Conservation (phyloP, 2,329 filamentous ascomycete species). For the Neofusicoccum laricinum region DNA sequence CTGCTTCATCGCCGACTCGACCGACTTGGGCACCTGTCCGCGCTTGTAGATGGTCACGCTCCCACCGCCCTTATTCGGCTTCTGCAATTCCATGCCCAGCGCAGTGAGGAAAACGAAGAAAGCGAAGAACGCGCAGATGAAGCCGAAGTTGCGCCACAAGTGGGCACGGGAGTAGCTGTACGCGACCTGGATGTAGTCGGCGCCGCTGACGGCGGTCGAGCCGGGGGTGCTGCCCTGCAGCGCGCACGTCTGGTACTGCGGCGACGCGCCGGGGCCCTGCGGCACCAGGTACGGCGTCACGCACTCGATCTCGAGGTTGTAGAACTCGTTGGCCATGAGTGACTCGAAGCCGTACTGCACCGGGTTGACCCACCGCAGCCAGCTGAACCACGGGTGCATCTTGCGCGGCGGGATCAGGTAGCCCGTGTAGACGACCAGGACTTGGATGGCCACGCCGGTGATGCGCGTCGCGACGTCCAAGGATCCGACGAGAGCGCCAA, state of each 20-base stretch:
- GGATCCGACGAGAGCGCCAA: slow-evolving; percentile 34
- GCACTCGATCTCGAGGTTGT: slow-evolving; percentile 55
- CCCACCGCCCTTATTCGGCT: slow-evolving; percentile 59
- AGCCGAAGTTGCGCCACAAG: slow-evolving; percentile 59
- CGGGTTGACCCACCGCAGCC: slow-evolving; percentile 49
- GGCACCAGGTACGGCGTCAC: slow-evolving; percentile 57
- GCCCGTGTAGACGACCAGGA: slow-evolving; percentile 38
- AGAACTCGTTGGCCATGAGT: slow-evolving; percentile 69
- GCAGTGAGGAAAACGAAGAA: slow-evolving; percentile 49
- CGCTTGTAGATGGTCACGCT: slow-evolving; percentile 62
- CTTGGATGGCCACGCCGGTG: slow-evolving; percentile 41
- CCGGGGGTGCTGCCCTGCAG: slow-evolving; percentile 57
- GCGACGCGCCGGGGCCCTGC: slow-evolving; percentile 38
- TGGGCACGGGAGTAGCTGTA: slow-evolving; percentile 57
- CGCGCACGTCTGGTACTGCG: slow-evolving; percentile 57
- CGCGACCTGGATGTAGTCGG: slow-evolving; percentile 54
- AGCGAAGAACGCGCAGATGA: slow-evolving; percentile 50
- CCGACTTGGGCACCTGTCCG: slow-evolving; percentile 58
- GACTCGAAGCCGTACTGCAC: slow-evolving; percentile 69
- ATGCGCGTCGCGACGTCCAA: slow-evolving; percentile 38
- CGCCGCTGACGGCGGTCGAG: slow-evolving; percentile 51
- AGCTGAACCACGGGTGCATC: slow-evolving; percentile 41
- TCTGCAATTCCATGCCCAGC: slow-evolving; percentile 47
- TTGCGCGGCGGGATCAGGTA: slow-evolving; percentile 39
- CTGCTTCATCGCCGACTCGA: slow-evolving; percentile 57